Conservation (phyloP, 2,329 filamentous ascomycete genomes). For the Diplodia scrobiculata region DNA sequence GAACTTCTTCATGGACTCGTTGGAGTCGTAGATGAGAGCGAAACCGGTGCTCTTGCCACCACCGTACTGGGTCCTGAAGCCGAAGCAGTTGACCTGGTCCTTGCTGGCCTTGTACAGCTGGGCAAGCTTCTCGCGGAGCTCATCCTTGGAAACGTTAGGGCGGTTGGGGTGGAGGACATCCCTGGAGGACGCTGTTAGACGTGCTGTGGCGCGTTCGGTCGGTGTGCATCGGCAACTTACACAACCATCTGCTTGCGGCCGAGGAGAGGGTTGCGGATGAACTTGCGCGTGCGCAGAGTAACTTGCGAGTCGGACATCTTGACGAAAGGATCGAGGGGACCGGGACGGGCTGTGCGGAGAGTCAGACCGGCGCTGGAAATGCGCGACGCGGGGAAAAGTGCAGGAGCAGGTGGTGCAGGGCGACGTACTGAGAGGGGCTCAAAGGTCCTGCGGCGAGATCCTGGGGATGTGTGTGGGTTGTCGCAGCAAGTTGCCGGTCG, state of each 20-base stretch:
- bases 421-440: conserved; percentile 26
- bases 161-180: conserved; percentile 99
- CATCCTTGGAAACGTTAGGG: conserved; percentile 98
- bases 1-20: conserved; percentile 99
- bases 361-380: conserved; percentile 6
- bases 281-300: conserved; percentile 88
- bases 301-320: conserved; percentile 80
- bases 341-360: conserved; percentile 22
- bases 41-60: conserved; percentile 99
- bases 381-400: not conserved
- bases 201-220: conserved; percentile 27
- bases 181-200: conserved; percentile 56
- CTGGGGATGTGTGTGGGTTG: conserved; percentile 28
- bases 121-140: conserved; percentile 92
- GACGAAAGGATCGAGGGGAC: conserved; percentile 34
- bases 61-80: conserved; percentile 98
- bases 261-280: conserved; percentile 99
- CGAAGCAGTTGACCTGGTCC: conserved; percentile 97
- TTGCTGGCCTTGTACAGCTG: conserved; percentile 97
- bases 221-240: conserved; percentile 56
- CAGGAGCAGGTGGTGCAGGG: not conserved
- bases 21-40: conserved; percentile 96
- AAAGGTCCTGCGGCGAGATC: conserved; percentile 27
- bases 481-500: conserved; percentile 29
- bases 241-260: conserved; percentile 99